These are phyloP conservation scores for Dichomitus squalens DNA, from an alignment of 1,284 basidiomycete genomes.

Conservation along the genomic window DNA sequence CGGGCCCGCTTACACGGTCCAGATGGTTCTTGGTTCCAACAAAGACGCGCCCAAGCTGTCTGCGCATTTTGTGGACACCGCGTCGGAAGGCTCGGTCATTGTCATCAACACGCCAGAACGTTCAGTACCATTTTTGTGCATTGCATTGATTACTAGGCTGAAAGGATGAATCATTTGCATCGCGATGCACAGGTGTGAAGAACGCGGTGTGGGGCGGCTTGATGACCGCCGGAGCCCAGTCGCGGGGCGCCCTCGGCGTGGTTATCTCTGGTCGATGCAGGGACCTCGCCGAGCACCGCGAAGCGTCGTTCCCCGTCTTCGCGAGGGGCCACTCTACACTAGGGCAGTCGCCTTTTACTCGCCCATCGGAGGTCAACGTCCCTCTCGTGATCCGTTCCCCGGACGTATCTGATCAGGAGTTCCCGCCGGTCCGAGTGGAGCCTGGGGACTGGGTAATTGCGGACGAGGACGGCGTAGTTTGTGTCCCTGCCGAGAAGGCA, in stretches of 20 bases:
- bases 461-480: slow-evolving; percentile 91
- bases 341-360: slow-evolving; percentile 87
- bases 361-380: slow-evolving; percentile 79
- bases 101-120: slow-evolving; percentile 80
- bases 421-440: slow-evolving; percentile 61
- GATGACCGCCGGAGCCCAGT: slow-evolving; percentile 84
- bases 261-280: slow-evolving; percentile 85
- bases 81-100: slow-evolving; percentile 66
- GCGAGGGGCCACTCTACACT: slow-evolving; percentile 83
- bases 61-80: slow-evolving; percentile 86
- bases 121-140: slow-evolving; percentile 37
- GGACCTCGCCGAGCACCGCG: slow-evolving; percentile 79
- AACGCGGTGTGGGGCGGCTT: slow-evolving; percentile 93
- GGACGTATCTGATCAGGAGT: slow-evolving; percentile 34
- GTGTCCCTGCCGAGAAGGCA: slow-evolving; percentile 64
- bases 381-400: slow-evolving; percentile 66
- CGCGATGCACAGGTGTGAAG: slow-evolving; percentile 56
- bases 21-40: slow-evolving; percentile 76
- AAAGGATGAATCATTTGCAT: slow-evolving; percentile 4
- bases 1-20: slow-evolving; percentile 89
- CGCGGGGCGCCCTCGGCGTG: slow-evolving; percentile 70
- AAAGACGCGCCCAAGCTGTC: slow-evolving; percentile 65
- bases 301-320: slow-evolving; percentile 74
- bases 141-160: not conserved
- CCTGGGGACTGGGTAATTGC: slow-evolving; percentile 87